These are phyloP conservation scores for Neurospora crassa DNA, from an alignment of 2,329 filamentous ascomycete genomes.

Conservation along the genomic window DNA sequence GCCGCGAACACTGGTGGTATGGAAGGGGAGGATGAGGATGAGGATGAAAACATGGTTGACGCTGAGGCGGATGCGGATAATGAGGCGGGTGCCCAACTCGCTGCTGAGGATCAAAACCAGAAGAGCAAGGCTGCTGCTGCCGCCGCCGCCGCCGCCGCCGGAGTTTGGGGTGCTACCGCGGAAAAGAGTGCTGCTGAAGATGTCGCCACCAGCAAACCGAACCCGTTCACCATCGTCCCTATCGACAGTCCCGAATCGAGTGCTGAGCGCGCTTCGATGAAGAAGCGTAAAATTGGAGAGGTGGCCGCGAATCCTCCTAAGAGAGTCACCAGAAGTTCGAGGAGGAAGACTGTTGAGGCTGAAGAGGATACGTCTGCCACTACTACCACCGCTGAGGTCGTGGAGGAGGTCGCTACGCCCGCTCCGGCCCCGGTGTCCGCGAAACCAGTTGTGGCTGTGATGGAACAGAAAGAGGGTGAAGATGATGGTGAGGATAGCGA, in stretches of 20 bases:
- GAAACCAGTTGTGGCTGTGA: neutral
- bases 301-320: slow-evolving; percentile 16
- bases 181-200: slow-evolving; percentile 20
- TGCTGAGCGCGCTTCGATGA: neutral
- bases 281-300: slow-evolving; percentile 31
- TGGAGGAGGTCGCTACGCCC: slow-evolving; percentile 1
- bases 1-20: slow-evolving; percentile 14
- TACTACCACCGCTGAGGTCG: slow-evolving; percentile 11
- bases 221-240: neutral
- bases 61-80: slow-evolving; percentile 20
- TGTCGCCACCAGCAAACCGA: neutral
- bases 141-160: neutral
- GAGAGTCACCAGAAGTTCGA: slow-evolving; percentile 6
- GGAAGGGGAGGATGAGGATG: neutral
- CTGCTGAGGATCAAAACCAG: neutral
- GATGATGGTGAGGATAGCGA: slow-evolving; percentile 35
- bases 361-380: slow-evolving; percentile 3
- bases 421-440: neutral
- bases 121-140: neutral
- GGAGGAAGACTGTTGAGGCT: neutral
- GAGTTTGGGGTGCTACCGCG: neutral
- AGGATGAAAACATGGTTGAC: slow-evolving; percentile 2
- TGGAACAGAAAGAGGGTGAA: slow-evolving; percentile 20
- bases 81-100: slow-evolving; percentile 7
- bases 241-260: neutral